phyloP scores from a whole-genome alignment of 371 early-diverging fungal genomes.

The Capillidium heterosporum region DNA sequence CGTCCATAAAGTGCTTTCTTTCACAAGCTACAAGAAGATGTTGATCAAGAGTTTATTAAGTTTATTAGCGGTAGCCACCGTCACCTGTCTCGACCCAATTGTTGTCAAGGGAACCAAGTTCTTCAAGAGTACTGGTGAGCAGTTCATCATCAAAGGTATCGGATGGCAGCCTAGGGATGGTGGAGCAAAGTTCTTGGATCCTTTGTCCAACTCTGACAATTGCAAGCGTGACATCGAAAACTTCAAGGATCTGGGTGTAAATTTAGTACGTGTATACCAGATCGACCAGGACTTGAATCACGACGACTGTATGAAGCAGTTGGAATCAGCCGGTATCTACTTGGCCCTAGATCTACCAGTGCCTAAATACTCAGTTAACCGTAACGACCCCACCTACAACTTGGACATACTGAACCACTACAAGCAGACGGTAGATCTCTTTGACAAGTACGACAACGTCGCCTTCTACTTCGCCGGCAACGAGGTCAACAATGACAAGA shows the following conservation, averaged over 20 bases:
- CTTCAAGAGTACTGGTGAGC: slow-evolving; percentile 47
- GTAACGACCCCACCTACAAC: slow-evolving; percentile 43
- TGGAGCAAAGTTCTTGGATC: slow-evolving; percentile 19
- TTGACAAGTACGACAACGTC: slow-evolving; percentile 37
- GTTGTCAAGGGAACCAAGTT: slow-evolving; percentile 48
- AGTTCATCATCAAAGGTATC: slow-evolving; percentile 61
- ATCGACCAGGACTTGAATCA: slow-evolving; percentile 37
- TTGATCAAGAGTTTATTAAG: neutral
- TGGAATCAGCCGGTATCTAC: slow-evolving; percentile 50
- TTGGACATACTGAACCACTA: slow-evolving; percentile 29
- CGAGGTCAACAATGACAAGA: slow-evolving; percentile 52
- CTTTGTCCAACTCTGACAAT: slow-evolving; percentile 31
- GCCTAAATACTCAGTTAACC: slow-evolving; percentile 39
- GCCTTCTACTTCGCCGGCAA: slow-evolving; percentile 61
- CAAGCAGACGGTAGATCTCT: slow-evolving; percentile 38
- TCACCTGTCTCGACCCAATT: slow-evolving; percentile 25
- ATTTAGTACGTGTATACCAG: slow-evolving; percentile 62
- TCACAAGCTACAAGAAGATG: neutral
- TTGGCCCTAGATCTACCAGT: slow-evolving; percentile 45
- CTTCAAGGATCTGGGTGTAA: slow-evolving; percentile 48
- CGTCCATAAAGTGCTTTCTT: neutral
- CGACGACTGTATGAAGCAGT: slow-evolving; percentile 50
- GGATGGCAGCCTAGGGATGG: slow-evolving; percentile 52
- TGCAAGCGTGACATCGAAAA: slow-evolving; percentile 45
- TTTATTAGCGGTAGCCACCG: neutral